These are phyloP conservation scores for Termitomyces sp. DNA, from an alignment of 768 basidiomycete genomes.

Conservation along the genomic window DNA sequence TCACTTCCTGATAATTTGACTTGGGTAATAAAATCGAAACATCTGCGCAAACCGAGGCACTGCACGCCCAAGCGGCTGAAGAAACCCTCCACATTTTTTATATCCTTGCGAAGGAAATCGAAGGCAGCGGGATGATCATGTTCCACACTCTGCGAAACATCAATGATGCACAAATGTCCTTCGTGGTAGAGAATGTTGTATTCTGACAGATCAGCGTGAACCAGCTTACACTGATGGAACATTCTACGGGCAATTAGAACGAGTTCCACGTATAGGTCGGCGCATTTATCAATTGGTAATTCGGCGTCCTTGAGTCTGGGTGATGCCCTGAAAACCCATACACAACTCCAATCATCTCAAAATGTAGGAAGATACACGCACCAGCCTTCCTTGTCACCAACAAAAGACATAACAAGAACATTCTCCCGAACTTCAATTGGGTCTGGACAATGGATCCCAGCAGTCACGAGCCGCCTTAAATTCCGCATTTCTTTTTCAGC, in stretches of 20 bases:
- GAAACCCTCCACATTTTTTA: conserved; percentile 91
- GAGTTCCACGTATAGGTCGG: conserved; percentile 70
- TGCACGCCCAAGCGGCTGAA: conserved; percentile 72
- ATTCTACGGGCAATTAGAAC: conserved; percentile 76
- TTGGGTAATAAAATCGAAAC: conserved; percentile 85
- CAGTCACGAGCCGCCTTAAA: conserved; percentile 75
- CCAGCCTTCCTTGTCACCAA: conserved; percentile 82
- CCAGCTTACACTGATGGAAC: conserved; percentile 88
- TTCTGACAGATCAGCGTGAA: conserved; percentile 97
- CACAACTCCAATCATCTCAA: not conserved
- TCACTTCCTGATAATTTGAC: conserved; percentile 33
- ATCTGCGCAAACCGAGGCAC: conserved; percentile 72
- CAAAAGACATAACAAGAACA: conserved; percentile 91
- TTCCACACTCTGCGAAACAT: conserved; percentile 98
- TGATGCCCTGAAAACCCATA: conserved; percentile 59
- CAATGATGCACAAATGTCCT: conserved; percentile 85
- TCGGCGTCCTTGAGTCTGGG: conserved; percentile 90
- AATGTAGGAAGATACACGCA: conserved; percentile 30
- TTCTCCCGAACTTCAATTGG: conserved; percentile 94
- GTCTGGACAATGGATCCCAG: conserved; percentile 82
- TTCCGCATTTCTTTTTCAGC: conserved; percentile 99
- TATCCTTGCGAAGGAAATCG: conserved; percentile 90
- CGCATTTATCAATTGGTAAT: conserved; percentile 40
- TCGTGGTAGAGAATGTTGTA: conserved; percentile 94
- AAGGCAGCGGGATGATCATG: conserved; percentile 96